phyloP scores from a whole-genome alignment of 2,329 filamentous ascomycete genomes.

The Penicillium sp. region DNA sequence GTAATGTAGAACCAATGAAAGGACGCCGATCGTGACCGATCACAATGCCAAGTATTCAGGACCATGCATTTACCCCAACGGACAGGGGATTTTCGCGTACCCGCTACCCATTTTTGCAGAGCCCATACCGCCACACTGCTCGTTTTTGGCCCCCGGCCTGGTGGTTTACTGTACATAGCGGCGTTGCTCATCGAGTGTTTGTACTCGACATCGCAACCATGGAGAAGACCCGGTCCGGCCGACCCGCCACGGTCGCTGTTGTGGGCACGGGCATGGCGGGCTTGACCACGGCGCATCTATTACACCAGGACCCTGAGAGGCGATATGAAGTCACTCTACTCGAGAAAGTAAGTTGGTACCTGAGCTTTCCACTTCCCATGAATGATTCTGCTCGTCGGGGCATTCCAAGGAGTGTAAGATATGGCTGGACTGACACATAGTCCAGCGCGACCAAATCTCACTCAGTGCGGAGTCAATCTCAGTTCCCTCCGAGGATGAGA shows the following conservation, averaged over 20 bases:
- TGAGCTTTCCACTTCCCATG: neutral
- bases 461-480: constrained; percentile 45
- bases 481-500: constrained; percentile 14
- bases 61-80: constrained; percentile 2
- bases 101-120: constrained; percentile 1
- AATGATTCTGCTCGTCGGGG: neutral
- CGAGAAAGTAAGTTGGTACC: constrained; percentile 40
- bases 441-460: constrained; percentile 46
- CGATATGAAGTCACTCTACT: constrained; percentile 47
- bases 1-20: neutral
- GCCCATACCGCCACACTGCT: neutral
- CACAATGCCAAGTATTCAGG: neutral
- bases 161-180: neutral
- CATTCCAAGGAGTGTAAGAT: neutral
- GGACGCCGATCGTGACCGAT: constrained; percentile 2
- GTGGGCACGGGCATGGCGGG: constrained; percentile 53
- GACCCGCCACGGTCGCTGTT: constrained; percentile 40
- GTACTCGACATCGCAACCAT: neutral
- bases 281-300: constrained; percentile 47
- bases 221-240: neutral
- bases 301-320: constrained; percentile 39
- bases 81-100: neutral
- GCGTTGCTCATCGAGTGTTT: neutral
- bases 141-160: neutral
- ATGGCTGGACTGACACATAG: neutral